Evolutionary conservation across 2,329 filamentous ascomycete species (phyloP), one percentile per base, ranked within the genome.

Genomic region (Pestalotiopsis sp.): DNA sequence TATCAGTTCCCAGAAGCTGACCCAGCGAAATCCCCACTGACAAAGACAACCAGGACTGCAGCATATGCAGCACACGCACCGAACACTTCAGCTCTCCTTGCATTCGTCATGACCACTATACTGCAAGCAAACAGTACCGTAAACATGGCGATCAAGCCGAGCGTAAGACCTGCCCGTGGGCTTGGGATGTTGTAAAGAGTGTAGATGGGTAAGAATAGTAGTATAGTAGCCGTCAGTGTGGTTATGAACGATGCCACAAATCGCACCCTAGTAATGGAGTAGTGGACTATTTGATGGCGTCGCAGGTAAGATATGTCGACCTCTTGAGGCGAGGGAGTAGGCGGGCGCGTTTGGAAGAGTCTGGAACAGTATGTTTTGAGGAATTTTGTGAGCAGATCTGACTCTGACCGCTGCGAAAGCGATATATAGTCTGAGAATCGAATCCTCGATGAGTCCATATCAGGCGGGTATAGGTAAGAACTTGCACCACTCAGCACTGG

Each of bases 61-160:
- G 59, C 68, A 27, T 70, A 71, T 9, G 68, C 68, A 5, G 68
- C 70, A 27, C 66, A 71, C 4, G 68, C 63, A 3, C 66, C 70
- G 23, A 70, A 70, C 3, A 70, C 40, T 41, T 71, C 68, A 20
- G 66, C 64, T 31, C 68, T 64, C 58, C 66, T 65, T 12, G 70
- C 68, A 23, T 65, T 61, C 1, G 66, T 70, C 68, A 71, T 67
- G 17, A 65, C n/a, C 4, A 61, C 63, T 13, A 71, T 49, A 9
- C 61, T 41, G 0, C 52, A 23, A 14, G 70, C 63, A 14, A 71
- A 67, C 7, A 68, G 23, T 3, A 66, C 41, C 4, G 68, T 65
- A 31, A 70, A 70, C 7, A 71, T 25, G 3, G 63, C 68, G 23
- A 71, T 67, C 13, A 71, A 40, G 25, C 58, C 66, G 12, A 71